Conservation (phyloP, 495 filamentous ascomycete genomes). For the Penicillium manginii region DNA sequence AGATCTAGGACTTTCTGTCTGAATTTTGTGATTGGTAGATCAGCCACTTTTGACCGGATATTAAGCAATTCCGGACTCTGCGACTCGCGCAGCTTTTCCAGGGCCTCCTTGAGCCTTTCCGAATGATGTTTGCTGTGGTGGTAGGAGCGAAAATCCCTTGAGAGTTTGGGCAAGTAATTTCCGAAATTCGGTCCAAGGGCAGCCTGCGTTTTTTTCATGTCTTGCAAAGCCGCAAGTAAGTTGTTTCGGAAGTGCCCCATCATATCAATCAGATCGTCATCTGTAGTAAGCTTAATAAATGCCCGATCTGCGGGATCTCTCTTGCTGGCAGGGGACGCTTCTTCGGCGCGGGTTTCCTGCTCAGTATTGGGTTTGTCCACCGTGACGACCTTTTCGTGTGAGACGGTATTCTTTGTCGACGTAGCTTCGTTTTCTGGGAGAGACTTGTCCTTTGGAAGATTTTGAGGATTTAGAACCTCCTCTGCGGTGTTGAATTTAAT, state of each 20-base stretch:
- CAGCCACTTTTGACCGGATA: constrained; percentile 7
- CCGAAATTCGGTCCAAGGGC: background rate
- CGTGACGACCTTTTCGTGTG: background rate
- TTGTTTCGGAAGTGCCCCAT: constrained; percentile 9
- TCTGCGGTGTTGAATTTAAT: background rate
- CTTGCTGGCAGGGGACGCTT: background rate
- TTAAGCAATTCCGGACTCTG: constrained; percentile 4
- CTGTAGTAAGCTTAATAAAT: background rate
- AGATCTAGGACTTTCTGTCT: constrained; percentile 48
- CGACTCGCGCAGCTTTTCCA: constrained; percentile 11
- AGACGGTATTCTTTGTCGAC: background rate
- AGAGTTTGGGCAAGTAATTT: background rate
- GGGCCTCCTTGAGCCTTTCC: background rate
- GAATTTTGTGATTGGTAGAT: constrained; percentile 55
- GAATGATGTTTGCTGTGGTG: background rate
- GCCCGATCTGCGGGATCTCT: background rate
- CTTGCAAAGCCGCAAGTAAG: background rate
- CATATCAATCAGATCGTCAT: constrained; percentile 18
- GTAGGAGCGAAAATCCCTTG: too few species aligned
- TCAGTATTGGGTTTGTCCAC: background rate
- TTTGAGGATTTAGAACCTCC: background rate
- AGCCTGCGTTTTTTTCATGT: background rate
- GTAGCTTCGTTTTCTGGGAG: background rate
- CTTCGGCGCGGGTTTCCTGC: background rate
- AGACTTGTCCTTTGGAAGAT: background rate